These are phyloP conservation scores for Microsporum canis DNA, from an alignment of 2,329 filamentous ascomycete genomes.

Conservation along the genomic window DNA sequence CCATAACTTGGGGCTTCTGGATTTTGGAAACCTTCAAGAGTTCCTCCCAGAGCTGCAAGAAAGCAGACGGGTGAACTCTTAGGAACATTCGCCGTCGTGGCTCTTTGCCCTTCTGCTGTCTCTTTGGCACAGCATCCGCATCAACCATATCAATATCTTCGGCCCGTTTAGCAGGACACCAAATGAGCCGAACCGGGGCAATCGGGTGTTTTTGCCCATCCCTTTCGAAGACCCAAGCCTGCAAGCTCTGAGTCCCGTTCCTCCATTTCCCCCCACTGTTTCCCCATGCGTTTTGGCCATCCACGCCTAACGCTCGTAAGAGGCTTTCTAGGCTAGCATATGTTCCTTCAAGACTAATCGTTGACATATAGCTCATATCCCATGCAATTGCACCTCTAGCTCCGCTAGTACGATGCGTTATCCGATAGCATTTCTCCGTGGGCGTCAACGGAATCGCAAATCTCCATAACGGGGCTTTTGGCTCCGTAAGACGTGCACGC, in stretches of 20 bases:
- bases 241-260: conserved; percentile 46
- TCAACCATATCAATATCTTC: conserved; percentile 30
- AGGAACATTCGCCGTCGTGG: conserved; percentile 50
- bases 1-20: conserved; percentile 49
- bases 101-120: conserved; percentile 18
- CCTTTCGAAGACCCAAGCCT: conserved; percentile 47
- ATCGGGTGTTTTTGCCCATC: conserved; percentile 48
- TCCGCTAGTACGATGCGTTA: conserved; percentile 69
- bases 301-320: conserved; percentile 54
- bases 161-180: conserved; percentile 45
- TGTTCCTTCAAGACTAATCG: conserved; percentile 63
- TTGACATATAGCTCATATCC: conserved; percentile 92
- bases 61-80: conserved; percentile 68
- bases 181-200: conserved; percentile 62
- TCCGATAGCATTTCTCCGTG: conserved; percentile 78
- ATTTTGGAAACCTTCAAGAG: conserved; percentile 47
- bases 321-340: conserved; percentile 53
- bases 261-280: conserved; percentile 61
- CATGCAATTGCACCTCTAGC: conserved; percentile 70
- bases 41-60: conserved; percentile 54
- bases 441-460: conserved; percentile 78
- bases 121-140: conserved; percentile 11
- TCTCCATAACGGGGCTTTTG: conserved; percentile 72
- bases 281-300: conserved; percentile 49
- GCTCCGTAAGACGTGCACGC: conserved; percentile 73